phyloP scores from a whole-genome alignment of 352 stramenopile species.

The Phytophthora pistaciae region DNA sequence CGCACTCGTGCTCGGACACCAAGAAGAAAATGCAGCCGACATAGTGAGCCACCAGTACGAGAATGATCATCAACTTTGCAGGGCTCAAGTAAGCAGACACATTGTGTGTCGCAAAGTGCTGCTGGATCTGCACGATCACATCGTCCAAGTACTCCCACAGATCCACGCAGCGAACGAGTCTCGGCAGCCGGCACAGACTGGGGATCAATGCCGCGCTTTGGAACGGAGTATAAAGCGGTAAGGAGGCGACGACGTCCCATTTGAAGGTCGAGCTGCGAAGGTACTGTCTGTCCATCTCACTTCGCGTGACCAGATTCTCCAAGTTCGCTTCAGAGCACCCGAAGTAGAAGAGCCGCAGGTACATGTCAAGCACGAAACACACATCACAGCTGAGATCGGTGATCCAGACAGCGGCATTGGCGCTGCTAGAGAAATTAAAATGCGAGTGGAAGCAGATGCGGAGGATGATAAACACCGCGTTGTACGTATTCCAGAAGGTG shows the following conservation, averaged over 20 bases:
- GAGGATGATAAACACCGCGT: conserved; percentile 71
- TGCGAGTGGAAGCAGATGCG: conserved; percentile 73
- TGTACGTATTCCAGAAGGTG: conserved; percentile 76
- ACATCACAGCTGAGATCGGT: conserved; percentile 63
- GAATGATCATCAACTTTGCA: conserved; percentile 75
- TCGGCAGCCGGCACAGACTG: conserved; percentile 60
- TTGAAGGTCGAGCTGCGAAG: conserved; percentile 53
- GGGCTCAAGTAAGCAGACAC: conserved; percentile 77
- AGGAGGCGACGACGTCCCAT: conserved; percentile 58
- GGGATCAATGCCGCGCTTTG: conserved; percentile 38
- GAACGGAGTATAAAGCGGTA: conserved; percentile 55
- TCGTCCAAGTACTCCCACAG: conserved; percentile 70
- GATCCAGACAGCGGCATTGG: conserved; percentile 37
- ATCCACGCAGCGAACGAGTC: conserved; percentile 61
- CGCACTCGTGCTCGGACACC: conserved; percentile 72
- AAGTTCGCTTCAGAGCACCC: conserved; percentile 48
- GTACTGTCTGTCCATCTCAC: conserved; percentile 43
- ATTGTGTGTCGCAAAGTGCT: conserved; percentile 70
- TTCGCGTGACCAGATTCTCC: conserved; percentile 47
- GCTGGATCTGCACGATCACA: conserved; percentile 75
- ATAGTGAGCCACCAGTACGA: conserved; percentile 71
- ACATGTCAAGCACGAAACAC: conserved; percentile 69
- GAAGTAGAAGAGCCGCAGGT: conserved; percentile 77
- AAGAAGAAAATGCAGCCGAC: conserved; percentile 75
- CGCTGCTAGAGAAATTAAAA: conserved; percentile 37